Evolutionary conservation across 2,329 filamentous ascomycete genomes (phyloP), one percentile per base, ranked within the genome.

Genomic region (Aureobasidium sp.): DNA sequence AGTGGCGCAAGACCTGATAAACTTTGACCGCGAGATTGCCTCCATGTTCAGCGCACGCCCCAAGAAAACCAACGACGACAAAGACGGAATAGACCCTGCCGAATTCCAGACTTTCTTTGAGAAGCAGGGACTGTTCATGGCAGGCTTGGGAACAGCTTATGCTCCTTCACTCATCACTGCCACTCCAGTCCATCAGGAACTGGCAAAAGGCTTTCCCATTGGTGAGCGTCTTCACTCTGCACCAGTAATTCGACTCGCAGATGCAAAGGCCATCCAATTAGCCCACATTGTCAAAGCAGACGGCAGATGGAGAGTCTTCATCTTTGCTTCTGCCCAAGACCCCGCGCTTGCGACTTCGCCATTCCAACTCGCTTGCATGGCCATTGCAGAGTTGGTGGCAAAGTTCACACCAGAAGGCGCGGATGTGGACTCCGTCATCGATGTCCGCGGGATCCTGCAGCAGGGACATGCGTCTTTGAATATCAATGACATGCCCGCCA

Each of bases 191-290:
- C 70, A 65, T 0, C 67, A 75, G 47, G 73, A 67, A n/a, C 67
- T 73, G 45, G 79, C 72, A 2, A 73, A 47, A 48, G 75, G 71
- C 52, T 67, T 76, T 14, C 67, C 68, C 1, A 77, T 81, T 2
- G 79, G 79, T 0, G 81, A 80, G 78, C 69, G 79, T 34, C 73
- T 81, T 41, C 79, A 78, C 0, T 85, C 78, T 62, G 78, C 82
- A 0, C 83, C 84, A 67, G 82, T 87, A 0, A 79, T 87, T 20
- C 75, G 84, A 5, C 81, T 82, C 62, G 82, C 80, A 49, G 85
- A 88, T 66, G 84, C 83, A 1, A 81, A 80, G 63, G 77, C 81
- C 0, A 72, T 85, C 72, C 83, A 82, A 63, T 68, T 83, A 25
- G 74, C 77, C 61, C 72, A 72, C 53, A 76, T 79, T 0, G 65